Conservation (phyloP, 2,329 filamentous ascomycete species). For the Cordyceps farinosa region DNA sequence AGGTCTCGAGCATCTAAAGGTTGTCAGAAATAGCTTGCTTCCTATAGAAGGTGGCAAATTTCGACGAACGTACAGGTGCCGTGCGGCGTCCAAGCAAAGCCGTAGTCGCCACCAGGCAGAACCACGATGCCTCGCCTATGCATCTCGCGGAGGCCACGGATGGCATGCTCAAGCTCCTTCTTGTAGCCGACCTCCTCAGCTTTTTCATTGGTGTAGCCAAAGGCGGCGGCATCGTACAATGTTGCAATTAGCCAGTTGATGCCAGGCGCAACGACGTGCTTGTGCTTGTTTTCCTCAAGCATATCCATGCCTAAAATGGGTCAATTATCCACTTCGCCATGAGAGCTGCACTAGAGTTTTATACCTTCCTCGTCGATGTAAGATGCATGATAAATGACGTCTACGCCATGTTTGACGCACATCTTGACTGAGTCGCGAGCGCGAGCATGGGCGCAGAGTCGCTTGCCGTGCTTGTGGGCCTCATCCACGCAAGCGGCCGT, state of each 20-base stretch:
- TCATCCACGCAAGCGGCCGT: conserved; percentile 47
- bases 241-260: conserved; percentile 42
- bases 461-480: conserved; percentile 36
- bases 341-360: background rate
- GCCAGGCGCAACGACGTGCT: conserved; percentile 39
- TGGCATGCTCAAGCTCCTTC: conserved; percentile 38
- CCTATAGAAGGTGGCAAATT: background rate
- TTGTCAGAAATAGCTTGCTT: background rate
- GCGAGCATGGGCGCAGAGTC: conserved; percentile 43
- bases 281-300: conserved; percentile 37
- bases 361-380: conserved; percentile 40
- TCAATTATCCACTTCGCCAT: no score
- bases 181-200: conserved; percentile 43
- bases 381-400: conserved; percentile 45
- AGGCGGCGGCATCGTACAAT: conserved; percentile 27
- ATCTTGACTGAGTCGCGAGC: conserved; percentile 42
- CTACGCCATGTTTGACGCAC: conserved; percentile 42
- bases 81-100: conserved; percentile 46
- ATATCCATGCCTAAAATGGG: conserved; percentile 31
- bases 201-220: conserved; percentile 39
- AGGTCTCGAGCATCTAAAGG: conserved; percentile 41
- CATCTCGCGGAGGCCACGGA: conserved; percentile 41
- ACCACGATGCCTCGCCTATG: conserved; percentile 42
- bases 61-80: conserved; percentile 30
- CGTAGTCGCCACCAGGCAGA: conserved; percentile 45